Evolutionary conservation across 352 stramenopile genomes (phyloP), one percentile per base, ranked within the genome.

Genomic region (Phytophthora uliginosa): DNA sequence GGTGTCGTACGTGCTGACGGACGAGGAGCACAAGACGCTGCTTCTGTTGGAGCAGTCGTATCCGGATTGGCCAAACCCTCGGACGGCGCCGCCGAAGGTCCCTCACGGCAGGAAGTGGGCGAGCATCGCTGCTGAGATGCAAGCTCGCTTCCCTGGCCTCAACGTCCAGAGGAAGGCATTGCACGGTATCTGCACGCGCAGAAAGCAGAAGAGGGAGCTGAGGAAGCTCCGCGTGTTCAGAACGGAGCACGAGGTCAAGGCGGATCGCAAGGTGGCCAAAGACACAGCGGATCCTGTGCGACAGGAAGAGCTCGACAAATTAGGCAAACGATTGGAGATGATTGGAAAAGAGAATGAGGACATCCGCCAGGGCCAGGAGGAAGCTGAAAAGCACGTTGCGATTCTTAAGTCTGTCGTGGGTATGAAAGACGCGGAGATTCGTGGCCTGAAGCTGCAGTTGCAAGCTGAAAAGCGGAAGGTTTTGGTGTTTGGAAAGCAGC

Each of bases 91-190:
- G 3, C 38, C 8, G 3, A 10, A 8, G 3, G 48, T 53, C 10
- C 20, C 20, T 1, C 52, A 24, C 26, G 48, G 34, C 8, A 22
- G 4, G 20, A 67, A 68, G 7, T 68, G 61, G 61, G 10, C 1
- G 7, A 22, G 20, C 7, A 68, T 61, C n/a, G 1, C 15, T 9
- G 17, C 9, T 5, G 51, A 68, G 26, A 68, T 68, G 61, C 8
- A 28, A 2, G 18, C 61, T 4, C n/a, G 51, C 8, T 61, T 45
- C n/a, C 36, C 22, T 10, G 9, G 7, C 7, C 24, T 68, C 8
- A 31, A 24, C 7, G 34, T 51, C 0, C 58, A 48, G 31, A 22
- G 6, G 15, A 42, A 47, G 13, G 7, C 38, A 12, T 5, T 17
- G 38, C 10, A 2, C 12, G 38, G 2, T 17, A 47, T 47, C 2